phyloP scores from a whole-genome alignment of 768 basidiomycete genomes.

The Mycena filopes region DNA sequence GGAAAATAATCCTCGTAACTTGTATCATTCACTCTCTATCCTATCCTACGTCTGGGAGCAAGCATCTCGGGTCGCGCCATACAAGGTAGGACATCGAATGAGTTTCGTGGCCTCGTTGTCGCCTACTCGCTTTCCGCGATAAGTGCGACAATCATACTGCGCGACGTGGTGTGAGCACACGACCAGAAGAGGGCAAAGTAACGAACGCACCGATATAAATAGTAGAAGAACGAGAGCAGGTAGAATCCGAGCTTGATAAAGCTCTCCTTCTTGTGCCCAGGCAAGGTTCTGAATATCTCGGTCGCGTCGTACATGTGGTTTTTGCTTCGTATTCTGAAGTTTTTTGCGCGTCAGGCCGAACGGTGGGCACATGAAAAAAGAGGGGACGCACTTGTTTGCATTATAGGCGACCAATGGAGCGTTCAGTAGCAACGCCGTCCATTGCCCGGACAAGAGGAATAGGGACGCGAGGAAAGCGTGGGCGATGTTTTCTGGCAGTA shows the following conservation, averaged over 20 bases:
- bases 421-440: slow-evolving; percentile 92
- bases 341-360: slow-evolving; percentile 7
- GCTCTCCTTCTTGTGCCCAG: slow-evolving; percentile 94
- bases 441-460: slow-evolving; percentile 97
- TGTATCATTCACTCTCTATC: slow-evolving; percentile 17
- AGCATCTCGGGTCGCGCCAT: slow-evolving; percentile 6
- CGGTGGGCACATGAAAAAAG: not conserved
- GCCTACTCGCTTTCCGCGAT: slow-evolving; percentile 80
- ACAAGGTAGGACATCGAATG: slow-evolving; percentile 18
- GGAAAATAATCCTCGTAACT: not conserved
- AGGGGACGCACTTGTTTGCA: slow-evolving; percentile 84
- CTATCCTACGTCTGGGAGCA: slow-evolving; percentile 18
- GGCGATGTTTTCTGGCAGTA: slow-evolving; percentile 94
- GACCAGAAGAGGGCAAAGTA: not conserved
- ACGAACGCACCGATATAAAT: slow-evolving; percentile 85
- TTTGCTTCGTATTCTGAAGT: slow-evolving; percentile 83
- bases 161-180: not conserved
- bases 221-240: slow-evolving; percentile 91
- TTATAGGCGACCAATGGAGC: slow-evolving; percentile 90
- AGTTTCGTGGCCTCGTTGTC: slow-evolving; percentile 25
- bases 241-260: slow-evolving; percentile 96
- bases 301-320: slow-evolving; percentile 99
- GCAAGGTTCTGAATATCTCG: slow-evolving; percentile 96
- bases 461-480: slow-evolving; percentile 91
- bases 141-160: slow-evolving; percentile 87